phyloP scores from a whole-genome alignment of 176 grass and related monocot genomes.

The Otatea glauca region DNA sequence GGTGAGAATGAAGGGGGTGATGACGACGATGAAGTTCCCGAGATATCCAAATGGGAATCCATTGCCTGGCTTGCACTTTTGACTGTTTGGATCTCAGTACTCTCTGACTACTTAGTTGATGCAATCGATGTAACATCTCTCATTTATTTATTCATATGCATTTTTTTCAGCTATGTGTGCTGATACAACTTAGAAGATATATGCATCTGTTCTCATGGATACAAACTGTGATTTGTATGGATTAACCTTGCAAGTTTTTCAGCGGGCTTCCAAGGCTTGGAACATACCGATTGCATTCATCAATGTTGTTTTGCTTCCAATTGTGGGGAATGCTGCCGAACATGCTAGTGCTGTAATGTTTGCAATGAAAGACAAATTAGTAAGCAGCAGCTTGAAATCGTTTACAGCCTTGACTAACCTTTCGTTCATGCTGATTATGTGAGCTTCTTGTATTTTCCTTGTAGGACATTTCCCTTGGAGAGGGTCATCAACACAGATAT shows the following conservation, averaged over 20 bases:
- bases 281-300: constrained; percentile 74
- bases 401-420: neutral
- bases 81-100: constrained; percentile 69
- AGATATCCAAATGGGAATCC: constrained; percentile 72
- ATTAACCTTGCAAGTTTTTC: constrained; percentile 34
- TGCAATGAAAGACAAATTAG: constrained; percentile 88
- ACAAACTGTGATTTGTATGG: neutral
- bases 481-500: constrained; percentile 70
- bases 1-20: constrained; percentile 35
- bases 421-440: neutral
- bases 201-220: constrained; percentile 15
- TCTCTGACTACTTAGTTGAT: constrained; percentile 72
- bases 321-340: constrained; percentile 84
- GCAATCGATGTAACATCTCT: constrained; percentile 57
- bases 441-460: neutral
- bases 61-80: constrained; percentile 75
- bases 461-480: constrained; percentile 74
- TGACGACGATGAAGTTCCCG: constrained; percentile 33
- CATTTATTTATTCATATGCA: neutral
- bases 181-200: constrained; percentile 16
- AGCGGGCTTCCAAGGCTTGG: constrained; percentile 71
- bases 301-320: constrained; percentile 82
- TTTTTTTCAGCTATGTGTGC: neutral
- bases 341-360: constrained; percentile 78
- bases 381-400: constrained; percentile 37